Base-by-base conservation (phyloP, 768 basidiomycete genomes). In the Naganishia kalamii region DNA sequence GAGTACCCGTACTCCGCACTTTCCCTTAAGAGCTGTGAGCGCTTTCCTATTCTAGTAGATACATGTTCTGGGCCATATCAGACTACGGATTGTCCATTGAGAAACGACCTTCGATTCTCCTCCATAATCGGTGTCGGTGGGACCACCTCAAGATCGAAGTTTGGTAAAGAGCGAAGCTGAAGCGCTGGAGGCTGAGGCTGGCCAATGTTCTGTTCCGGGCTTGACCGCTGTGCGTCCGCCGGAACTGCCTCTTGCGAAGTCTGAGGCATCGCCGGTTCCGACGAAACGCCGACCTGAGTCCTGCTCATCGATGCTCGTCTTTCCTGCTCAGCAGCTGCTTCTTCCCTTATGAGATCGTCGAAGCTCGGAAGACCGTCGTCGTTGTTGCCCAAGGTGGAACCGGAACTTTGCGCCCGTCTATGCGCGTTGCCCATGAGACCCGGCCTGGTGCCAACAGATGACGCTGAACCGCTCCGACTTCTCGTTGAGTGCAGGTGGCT, bases 101-200 rank as follows among this genome's bases (percentile, higher is more conserved):
- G 35, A 30, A 27, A 57, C 17, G 54, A 57, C 37, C 54, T 57
- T 23, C 35, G 35, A 21, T 57, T 57, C 25, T 61, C 25, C 40
- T 63, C 33, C 10, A 35, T 29, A 4, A 63, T n/a, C 11, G 62
- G 62, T 23, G 62, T 63, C 46, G 62, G 62, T 37, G 62, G 62
- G 10, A 63, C 62, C 3, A 63, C 62, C 33, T 63, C 62, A 48
- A 63, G 44, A 27, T 63, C 48, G 23, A 63, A 40, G 43, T 47
- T 47, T 21, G 46, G 60, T 43, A 46, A 47, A 19, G 5, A 25
- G 13, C 32, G 21, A 35, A 61, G 8, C 25, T n/a, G 43, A 30
- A 44, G 17, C 44, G 43, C 13, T 46, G 60, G 27, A 29, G 60
- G 43, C 30, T 35, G 60, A 41, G 3, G 11, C 5, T 44, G 43